These are phyloP conservation scores for Hygrophoropsis aurantiaca DNA, from an alignment of 768 basidiomycete genomes.

Conservation along the genomic window DNA sequence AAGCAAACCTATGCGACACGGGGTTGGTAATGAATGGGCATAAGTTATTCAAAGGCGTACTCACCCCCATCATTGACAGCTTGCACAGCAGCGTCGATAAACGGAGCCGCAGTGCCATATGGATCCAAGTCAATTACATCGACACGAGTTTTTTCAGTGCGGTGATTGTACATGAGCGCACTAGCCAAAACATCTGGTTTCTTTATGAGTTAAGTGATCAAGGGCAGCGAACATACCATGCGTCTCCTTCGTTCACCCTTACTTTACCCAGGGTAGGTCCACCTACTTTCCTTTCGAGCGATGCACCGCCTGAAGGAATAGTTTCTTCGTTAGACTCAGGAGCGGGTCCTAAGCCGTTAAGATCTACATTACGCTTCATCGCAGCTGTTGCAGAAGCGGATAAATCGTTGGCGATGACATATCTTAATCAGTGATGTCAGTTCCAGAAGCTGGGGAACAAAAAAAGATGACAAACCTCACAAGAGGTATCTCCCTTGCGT, in stretches of 20 bases:
- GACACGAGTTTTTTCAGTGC: constrained; percentile 69
- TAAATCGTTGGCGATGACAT: constrained; percentile 93
- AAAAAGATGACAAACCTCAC: constrained; percentile 59
- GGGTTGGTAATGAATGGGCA: neutral
- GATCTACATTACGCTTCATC: constrained; percentile 81
- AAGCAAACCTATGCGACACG: constrained; percentile 61
- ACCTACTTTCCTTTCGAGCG: constrained; percentile 9
- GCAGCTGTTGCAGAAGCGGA: constrained; percentile 79
- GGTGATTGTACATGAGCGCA: constrained; percentile 87
- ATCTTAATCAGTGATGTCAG: constrained; percentile 43
- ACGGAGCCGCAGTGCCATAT: constrained; percentile 96
- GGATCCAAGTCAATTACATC: constrained; percentile 98
- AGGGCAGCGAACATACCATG: constrained; percentile 58
- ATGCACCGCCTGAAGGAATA: constrained; percentile 6
- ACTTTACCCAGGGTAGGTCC: constrained; percentile 52
- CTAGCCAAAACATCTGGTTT: constrained; percentile 37
- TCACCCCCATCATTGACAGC: constrained; percentile 83
- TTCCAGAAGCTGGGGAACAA: constrained; percentile 1
- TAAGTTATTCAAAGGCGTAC: constrained; percentile 12
- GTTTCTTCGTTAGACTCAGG: constrained; percentile 22
- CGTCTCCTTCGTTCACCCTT: constrained; percentile 88
- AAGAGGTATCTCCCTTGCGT: constrained; percentile 94
- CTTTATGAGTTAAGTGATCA: constrained; percentile 1
- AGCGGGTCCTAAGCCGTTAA: constrained; percentile 67
- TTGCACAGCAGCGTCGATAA: constrained; percentile 93